These are phyloP conservation scores for Blastobotrys muscicola DNA, from an alignment of 805 yeast genomes.

Conservation along the genomic window DNA sequence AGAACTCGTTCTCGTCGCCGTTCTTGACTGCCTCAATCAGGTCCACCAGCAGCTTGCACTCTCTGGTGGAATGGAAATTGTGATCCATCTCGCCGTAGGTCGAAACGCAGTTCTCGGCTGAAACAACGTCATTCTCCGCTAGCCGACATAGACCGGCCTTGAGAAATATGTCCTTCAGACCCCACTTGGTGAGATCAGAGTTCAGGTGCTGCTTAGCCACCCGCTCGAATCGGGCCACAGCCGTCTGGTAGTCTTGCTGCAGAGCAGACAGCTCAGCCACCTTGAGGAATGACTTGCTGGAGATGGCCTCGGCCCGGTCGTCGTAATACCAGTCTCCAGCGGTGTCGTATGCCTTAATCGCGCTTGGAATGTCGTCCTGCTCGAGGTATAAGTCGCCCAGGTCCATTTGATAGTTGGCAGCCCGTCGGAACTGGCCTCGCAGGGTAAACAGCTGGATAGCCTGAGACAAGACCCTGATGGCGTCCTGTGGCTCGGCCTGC, in stretches of 20 bases:
- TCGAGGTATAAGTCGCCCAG: constrained; percentile 73
- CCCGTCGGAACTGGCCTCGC: constrained; percentile 92
- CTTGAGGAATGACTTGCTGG: constrained; percentile 80
- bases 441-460: constrained; percentile 80
- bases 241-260: constrained; percentile 62
- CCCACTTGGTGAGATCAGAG: constrained; percentile 77
- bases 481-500: constrained; percentile 54
- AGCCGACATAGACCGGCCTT: constrained; percentile 75
- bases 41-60: constrained; percentile 56
- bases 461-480: constrained; percentile 63
- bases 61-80: constrained; percentile 58
- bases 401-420: constrained; percentile 89
- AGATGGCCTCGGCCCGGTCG: constrained; percentile 82
- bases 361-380: constrained; percentile 54
- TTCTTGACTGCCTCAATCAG: constrained; percentile 65
- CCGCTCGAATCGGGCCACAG: constrained; percentile 66
- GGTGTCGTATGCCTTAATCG: constrained; percentile 71
- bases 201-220: constrained; percentile 69
- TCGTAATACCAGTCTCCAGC: constrained; percentile 95
- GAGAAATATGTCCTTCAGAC: constrained; percentile 82
- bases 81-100: constrained; percentile 65
- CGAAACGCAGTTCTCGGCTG: constrained; percentile 64
- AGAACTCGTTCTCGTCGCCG: constrained; percentile 69
- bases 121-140: constrained; percentile 77
- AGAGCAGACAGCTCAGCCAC: constrained; percentile 83